phyloP scores from a whole-genome alignment of 164 flowering plant genomes.

The Vitis riparia region DNA sequence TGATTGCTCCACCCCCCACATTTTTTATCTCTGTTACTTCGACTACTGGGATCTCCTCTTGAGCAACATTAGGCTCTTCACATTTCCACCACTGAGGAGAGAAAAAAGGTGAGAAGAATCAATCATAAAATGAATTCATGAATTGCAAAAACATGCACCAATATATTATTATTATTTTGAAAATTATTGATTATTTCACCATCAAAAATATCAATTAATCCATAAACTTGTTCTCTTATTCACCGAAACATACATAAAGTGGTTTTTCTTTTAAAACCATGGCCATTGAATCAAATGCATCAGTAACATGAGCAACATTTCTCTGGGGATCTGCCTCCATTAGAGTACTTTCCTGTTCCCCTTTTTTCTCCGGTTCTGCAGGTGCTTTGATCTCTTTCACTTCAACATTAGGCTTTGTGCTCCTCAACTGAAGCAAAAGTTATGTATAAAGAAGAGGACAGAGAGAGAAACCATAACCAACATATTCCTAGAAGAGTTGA shows the following conservation, averaged over 20 bases:
- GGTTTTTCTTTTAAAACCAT: background rate
- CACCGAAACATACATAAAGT: background rate
- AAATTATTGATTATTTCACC: no score
- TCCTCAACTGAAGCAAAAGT: background rate
- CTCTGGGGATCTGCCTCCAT: no score
- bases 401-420: background rate
- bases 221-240: background rate
- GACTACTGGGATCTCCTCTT: constrained; percentile 2
- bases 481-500: background rate
- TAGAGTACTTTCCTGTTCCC: background rate
- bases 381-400: constrained; percentile 4
- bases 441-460: no score
- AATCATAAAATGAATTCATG: background rate
- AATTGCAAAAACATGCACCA: no score
- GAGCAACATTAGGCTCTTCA: constrained; percentile 2
- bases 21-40: constrained; percentile 7
- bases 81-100: background rate
- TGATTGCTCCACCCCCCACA: background rate
- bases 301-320: background rate
- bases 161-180: no score
- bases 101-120: no score
- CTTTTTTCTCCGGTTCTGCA: background rate
- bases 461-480: no score
- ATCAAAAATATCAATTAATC: background rate
- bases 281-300: background rate